Percentiles rank a stretch among this genome's conserved stretches.
Evolutionary conservation across 2,329 filamentous ascomycete genomes (phyloP).

Genomic region (Mycosphaerelloides madeirae): DNA sequence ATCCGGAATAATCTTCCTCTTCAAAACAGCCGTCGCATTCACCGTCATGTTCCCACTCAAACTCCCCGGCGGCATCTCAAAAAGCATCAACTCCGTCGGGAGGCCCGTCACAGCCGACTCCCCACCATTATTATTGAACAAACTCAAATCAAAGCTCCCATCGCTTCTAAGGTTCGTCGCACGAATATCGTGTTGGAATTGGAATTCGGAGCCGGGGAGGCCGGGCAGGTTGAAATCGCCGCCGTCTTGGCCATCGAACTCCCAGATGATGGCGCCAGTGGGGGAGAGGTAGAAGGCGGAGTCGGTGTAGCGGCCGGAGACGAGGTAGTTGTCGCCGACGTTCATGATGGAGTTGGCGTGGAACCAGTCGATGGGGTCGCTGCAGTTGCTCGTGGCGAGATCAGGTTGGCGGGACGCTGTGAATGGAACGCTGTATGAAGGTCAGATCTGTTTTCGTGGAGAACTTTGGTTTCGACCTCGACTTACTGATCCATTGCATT

Average conservation of each 20-base stretch:
- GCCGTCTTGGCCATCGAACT: conserved; percentile 19
- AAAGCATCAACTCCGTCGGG: too few relatives aligned
- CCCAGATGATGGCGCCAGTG: conserved; percentile 21
- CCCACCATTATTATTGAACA: conserved; percentile 22
- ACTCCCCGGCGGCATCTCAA: too few relatives aligned
- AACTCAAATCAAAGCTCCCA: conserved; percentile 10
- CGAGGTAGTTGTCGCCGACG: conserved; percentile 21
- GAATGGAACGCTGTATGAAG: conserved; percentile 18
- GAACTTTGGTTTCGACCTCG: too few relatives aligned
- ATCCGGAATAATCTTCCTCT: too few relatives aligned
- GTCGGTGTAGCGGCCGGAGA: conserved; percentile 22
- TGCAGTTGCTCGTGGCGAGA: too few relatives aligned
- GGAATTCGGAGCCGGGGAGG: conserved; percentile 17
- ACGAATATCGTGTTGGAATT: conserved; percentile 23
- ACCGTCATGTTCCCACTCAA: too few relatives aligned
- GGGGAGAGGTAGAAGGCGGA: conserved; percentile 15
- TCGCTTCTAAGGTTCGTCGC: conserved; percentile 18
- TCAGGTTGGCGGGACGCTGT: conserved; percentile 12
- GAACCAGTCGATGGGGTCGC: conserved; percentile 23
- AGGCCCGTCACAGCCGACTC: too few relatives aligned
- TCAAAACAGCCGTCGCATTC: too few relatives aligned
- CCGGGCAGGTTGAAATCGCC: conserved; percentile 22
- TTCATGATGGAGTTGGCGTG: conserved; percentile 27
- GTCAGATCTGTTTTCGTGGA: too few relatives aligned
- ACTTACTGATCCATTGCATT: conserved; percentile 39